Base-by-base conservation (phyloP, 1,284 basidiomycete species). In the Athelia sp. region DNA sequence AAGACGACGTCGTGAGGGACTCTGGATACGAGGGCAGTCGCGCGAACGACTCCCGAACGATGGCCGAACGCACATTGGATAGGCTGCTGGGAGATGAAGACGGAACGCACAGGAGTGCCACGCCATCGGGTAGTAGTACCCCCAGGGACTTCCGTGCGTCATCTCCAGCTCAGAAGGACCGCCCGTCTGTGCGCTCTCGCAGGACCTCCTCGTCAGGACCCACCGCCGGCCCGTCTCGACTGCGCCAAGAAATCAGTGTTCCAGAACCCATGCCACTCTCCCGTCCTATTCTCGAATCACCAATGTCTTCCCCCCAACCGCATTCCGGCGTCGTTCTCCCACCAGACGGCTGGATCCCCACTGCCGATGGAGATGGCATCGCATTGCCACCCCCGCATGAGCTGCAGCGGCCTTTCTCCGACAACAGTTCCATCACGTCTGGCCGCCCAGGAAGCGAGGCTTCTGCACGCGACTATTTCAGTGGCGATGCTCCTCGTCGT, bases 351-450 rank as follows among this genome's bases (percentile, higher is more conserved):
- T 65, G 50, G 40, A 68, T 65, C 45, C 63, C 63, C 3, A 54
- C 38, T 2, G 52, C 51, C 3, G 61, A 64, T n/a, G 29, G 50
- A 3, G 48, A 52, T n/a, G 52, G 54, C 17, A 48, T 48, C 10
- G 65, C 68, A 8, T 36, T 48, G 14, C 63, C 68, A 26, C 63
- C 66, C 18, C 62, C 62, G 3, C 58, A 68, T 18, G 65, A 54
- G 35, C 35, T 65, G 11, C 54, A 56, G 1, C 63, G 59, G 38
- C 24, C 43, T 22, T 17, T 67, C 63, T 32, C 61, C 65, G 36
- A 40, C 6, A n/a, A 6, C 6, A 21, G 19, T n/a, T 40, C 36
- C n/a, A 40, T 40, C 36, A 40, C 8, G 15, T 40, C 36, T 8
- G n/a, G 36, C 4, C 6, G n/a, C 4, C 36, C 19, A 21, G 36